A percentile compares a stretch with the other conserved stretches of the same genome.
These are phyloP conservation scores for Aureobasidium subglaciale DNA, from an alignment of 2,329 filamentous ascomycete genomes.

Conservation along the genomic window DNA sequence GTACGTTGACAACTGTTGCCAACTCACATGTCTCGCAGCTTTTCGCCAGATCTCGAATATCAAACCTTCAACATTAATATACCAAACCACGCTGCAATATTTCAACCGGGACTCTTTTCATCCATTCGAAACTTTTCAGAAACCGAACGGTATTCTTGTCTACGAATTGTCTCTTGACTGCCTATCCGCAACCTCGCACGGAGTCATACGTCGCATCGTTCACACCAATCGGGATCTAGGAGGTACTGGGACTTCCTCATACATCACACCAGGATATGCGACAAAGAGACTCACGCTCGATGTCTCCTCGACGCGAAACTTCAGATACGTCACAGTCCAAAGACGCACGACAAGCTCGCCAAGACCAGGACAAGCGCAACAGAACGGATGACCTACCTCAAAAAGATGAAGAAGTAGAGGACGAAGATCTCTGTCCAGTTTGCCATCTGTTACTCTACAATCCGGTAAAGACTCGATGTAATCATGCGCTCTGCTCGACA, in stretches of 20 bases:
- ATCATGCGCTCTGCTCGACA: constrained; percentile 37
- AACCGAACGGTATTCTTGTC: too few relatives aligned
- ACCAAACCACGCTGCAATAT: background rate
- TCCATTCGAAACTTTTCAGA: too few relatives aligned
- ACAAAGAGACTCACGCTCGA: background rate
- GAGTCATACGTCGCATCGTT: too few relatives aligned
- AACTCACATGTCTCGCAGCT: background rate
- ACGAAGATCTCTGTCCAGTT: constrained; percentile 39
- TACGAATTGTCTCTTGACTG: too few relatives aligned
- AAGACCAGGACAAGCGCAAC: background rate
- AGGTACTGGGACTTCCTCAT: too few relatives aligned
- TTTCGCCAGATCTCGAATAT: background rate
- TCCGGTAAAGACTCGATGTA: constrained; percentile 38
- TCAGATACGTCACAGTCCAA: background rate
- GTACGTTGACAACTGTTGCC: background rate
- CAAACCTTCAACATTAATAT: background rate
- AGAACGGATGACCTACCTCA: too few relatives aligned
- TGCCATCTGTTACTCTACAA: constrained; percentile 38
- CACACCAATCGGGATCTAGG: too few relatives aligned
- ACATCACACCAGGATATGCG: too few relatives aligned
- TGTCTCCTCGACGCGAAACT: background rate
- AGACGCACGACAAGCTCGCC: background rate
- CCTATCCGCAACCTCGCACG: too few relatives aligned
- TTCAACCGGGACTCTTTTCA: background rate
- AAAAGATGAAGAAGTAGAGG: background rate